These are phyloP conservation scores for Aspergillus sp. DNA, from an alignment of 2,329 filamentous ascomycete genomes.

Conservation along the genomic window DNA sequence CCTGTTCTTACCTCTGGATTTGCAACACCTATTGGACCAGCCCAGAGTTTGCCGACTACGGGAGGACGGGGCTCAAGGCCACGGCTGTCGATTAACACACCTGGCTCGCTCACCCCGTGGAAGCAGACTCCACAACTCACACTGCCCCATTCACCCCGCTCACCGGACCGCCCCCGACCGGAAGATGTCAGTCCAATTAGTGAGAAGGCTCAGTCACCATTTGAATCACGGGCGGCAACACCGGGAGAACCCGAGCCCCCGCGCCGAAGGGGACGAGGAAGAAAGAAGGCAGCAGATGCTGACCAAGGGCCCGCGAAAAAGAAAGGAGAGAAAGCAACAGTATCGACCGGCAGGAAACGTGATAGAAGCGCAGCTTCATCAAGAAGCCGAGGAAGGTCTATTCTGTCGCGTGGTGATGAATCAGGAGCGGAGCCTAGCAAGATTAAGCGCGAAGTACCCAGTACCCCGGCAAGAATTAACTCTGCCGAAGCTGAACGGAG, in stretches of 20 bases:
- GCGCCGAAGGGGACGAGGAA: slow-evolving; percentile 22
- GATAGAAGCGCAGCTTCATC: slow-evolving; percentile 37
- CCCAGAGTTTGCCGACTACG: slow-evolving; percentile 22
- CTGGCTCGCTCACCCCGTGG: slow-evolving; percentile 46
- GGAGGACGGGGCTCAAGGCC: slow-evolving; percentile 29
- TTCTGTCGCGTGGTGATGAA: slow-evolving; percentile 35
- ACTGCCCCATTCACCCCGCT: slow-evolving; percentile 37
- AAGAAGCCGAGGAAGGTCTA: slow-evolving; percentile 37
- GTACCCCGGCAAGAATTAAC: slow-evolving; percentile 35
- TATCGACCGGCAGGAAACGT: slow-evolving; percentile 27
- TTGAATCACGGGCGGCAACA: slow-evolving; percentile 28
- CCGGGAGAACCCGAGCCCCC: slow-evolving; percentile 23
- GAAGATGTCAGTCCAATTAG: slow-evolving; percentile 49
- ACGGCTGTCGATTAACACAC: slow-evolving; percentile 38
- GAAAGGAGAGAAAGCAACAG: slow-evolving; percentile 28
- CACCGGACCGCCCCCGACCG: slow-evolving; percentile 40
- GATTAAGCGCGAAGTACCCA: slow-evolving; percentile 35
- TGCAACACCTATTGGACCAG: slow-evolving; percentile 29
- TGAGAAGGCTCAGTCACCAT: slow-evolving; percentile 40
- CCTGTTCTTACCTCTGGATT: slow-evolving; percentile 22
- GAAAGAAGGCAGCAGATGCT: slow-evolving; percentile 16
- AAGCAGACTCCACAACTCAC: slow-evolving; percentile 38
- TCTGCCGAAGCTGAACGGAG: slow-evolving; percentile 32
- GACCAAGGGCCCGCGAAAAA: slow-evolving; percentile 20
- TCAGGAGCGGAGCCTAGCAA: slow-evolving; percentile 22